Evolutionary conservation across 1,284 basidiomycete genomes (phyloP), one percentile per base, ranked within the genome.

Genomic region (Xerocomus nothofagi): DNA sequence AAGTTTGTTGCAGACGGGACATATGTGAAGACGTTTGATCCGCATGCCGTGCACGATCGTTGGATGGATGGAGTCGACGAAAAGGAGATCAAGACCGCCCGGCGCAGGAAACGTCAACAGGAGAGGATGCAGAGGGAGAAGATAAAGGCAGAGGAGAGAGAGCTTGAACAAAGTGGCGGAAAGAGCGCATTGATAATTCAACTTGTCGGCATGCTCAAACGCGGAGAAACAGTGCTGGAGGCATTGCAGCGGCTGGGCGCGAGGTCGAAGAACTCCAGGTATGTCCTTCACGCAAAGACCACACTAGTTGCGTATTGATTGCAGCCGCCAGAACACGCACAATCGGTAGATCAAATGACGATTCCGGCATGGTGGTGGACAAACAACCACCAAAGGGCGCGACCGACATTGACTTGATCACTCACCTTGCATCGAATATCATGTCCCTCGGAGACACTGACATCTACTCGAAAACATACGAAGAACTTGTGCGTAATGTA

Each of bases 1-100:
- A 91, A 93, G 61, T 98, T 99, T 73, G 88, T 93, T 10, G 91
- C 89, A 50, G 96, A 98, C 61, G 97, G 97, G 39, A 84, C 72
- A 50, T 98, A 95, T 67, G 80, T 94, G 47, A 83, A 84, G 49
- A 86, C 93, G 42, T 88, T 87, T 57, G 95, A 99, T 70, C 89
- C 90, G 6, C 88, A 94, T 64, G 93, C 88, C 15, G 82, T 90
- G 47, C 94, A 98, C 69, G 96, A 99, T 71, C 80, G 81, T 26
- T 99, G 97, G 97, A 89, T 99, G 77, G 87, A 93, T 15, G 93
- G 86, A 3, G 58, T 96, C 44, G 90, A 90, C 63, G 92, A 95
- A 63, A 81, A 78, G 54, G 89, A 86, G 58, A 97, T 99, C 61
- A 88, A 89, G 68, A 79, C 82, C 58, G 96, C 97, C 11, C 73